Conservation (phyloP, 2,329 filamentous ascomycete species). For the Arthrobotrys entomopaga region DNA sequence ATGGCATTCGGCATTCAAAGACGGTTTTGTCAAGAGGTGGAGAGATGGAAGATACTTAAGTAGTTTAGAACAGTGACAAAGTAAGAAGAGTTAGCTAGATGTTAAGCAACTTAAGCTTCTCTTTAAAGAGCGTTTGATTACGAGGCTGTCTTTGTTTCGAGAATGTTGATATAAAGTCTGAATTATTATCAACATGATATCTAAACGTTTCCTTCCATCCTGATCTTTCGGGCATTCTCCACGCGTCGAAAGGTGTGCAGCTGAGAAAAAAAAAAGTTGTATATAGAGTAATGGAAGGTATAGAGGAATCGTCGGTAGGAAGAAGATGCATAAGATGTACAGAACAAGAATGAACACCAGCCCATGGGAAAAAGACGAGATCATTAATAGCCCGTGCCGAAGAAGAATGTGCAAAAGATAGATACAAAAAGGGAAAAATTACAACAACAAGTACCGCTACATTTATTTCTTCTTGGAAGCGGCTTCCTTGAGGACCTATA, state of each 20-base stretch:
- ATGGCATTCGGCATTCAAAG: slow-evolving; percentile 2
- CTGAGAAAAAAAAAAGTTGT: slow-evolving; percentile 29
- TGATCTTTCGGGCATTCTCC: slow-evolving; percentile 41
- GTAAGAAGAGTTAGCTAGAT: slow-evolving; percentile 3
- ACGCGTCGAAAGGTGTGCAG: slow-evolving; percentile 35
- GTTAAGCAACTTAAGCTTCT: slow-evolving; percentile 7
- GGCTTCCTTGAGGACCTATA: slow-evolving; percentile 59
- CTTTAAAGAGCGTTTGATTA: slow-evolving; percentile 1
- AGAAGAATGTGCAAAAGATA: slow-evolving; percentile 56
- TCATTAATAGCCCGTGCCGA: slow-evolving; percentile 55
- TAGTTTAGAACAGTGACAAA: neutral
- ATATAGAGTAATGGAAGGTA: slow-evolving; percentile 37
- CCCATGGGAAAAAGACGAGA: slow-evolving; percentile 53
- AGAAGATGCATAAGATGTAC: slow-evolving; percentile 52
- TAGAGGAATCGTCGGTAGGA: slow-evolving; percentile 42
- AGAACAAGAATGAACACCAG: slow-evolving; percentile 57
- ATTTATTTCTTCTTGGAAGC: slow-evolving; percentile 58
- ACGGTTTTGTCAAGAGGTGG: no score
- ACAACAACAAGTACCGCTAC: slow-evolving; percentile 13
- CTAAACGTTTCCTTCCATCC: slow-evolving; percentile 34
- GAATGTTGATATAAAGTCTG: slow-evolving; percentile 45
- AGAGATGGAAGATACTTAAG: slow-evolving; percentile 3
- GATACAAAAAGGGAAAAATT: slow-evolving; percentile 45
- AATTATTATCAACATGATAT: slow-evolving; percentile 55
- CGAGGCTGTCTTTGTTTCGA: slow-evolving; percentile 12